These are phyloP conservation scores for Sideroxylon spinosum DNA, from an alignment of 179 eudicot species.

Conservation along the genomic window DNA sequence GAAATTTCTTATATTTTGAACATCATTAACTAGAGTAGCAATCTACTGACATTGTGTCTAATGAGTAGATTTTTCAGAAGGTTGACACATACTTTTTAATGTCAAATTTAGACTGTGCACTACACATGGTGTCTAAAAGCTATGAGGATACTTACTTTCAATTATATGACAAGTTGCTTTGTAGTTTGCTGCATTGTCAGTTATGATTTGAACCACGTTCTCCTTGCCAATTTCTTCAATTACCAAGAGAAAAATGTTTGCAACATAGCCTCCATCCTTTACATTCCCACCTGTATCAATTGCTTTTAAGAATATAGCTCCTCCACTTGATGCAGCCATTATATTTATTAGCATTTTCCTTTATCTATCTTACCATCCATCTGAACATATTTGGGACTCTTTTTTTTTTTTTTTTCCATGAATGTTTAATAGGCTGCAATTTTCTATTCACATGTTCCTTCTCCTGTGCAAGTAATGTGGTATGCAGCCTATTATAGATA, in stretches of 20 bases:
- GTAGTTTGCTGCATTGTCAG: slow-evolving; percentile 16
- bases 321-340: slow-evolving; percentile 2
- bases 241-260: slow-evolving; percentile 9
- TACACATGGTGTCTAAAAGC: slow-evolving; percentile 28
- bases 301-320: slow-evolving; percentile 17
- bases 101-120: slow-evolving; percentile 20
- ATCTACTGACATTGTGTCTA: slow-evolving; percentile 16
- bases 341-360: slow-evolving; percentile 15
- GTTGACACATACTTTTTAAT: slow-evolving; percentile 7
- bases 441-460: slow-evolving; percentile 13
- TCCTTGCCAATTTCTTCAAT: slow-evolving; percentile 16
- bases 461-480: slow-evolving; percentile 15
- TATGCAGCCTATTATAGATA: slow-evolving; percentile 5
- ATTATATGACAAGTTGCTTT: slow-evolving; percentile 8
- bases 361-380: slow-evolving; percentile 20
- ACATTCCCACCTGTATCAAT: slow-evolving; percentile 12
- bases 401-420: slow-evolving; percentile 17
- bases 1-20: slow-evolving; percentile 17
- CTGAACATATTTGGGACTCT: slow-evolving; percentile 17
- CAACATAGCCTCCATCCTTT: slow-evolving; percentile 11
- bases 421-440: slow-evolving; percentile 11
- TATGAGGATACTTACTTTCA: slow-evolving; percentile 22
- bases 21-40: background rate
- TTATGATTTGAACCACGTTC: slow-evolving; percentile 24
- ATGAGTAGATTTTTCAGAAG: background rate